Evolutionary conservation across 306 rosid genomes (phyloP).

Genomic region (Corylus heterophylla): DNA sequence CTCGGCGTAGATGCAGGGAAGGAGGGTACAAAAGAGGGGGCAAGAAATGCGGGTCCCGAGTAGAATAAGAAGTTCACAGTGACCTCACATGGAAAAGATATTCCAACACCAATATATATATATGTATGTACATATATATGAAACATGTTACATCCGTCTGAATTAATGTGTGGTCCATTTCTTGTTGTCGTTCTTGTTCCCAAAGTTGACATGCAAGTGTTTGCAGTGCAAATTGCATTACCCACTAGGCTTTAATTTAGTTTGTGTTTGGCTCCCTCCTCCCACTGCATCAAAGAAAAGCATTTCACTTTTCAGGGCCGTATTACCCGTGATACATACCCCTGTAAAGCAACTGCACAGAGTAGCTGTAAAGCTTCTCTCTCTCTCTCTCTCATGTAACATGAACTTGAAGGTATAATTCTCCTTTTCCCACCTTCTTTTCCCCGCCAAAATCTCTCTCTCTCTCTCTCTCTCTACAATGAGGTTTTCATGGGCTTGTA

Average conservation of each 20-base stretch:
- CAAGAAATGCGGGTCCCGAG: constrained; percentile 29
- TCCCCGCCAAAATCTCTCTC: constrained; percentile 6
- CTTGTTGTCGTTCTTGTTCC: not conserved
- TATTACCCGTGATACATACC: constrained; percentile 23
- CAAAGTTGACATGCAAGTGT: constrained; percentile 27
- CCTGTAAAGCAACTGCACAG: constrained; percentile 21
- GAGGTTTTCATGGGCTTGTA: not conserved
- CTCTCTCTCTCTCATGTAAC: not conserved
- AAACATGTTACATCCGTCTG: not conserved
- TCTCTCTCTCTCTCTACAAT: not conserved
- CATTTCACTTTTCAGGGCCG: constrained; percentile 11
- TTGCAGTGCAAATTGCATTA: no score
- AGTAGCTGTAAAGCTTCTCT: constrained; percentile 47
- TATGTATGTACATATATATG: no score
- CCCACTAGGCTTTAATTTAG: not conserved
- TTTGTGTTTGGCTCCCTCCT: constrained; percentile 1
- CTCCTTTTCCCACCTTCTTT: not conserved
- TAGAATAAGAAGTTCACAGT: not conserved
- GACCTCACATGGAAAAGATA: not conserved
- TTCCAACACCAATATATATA: not conserved
- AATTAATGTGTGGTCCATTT: constrained; percentile 25
- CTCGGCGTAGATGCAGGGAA: constrained; percentile 40
- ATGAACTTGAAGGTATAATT: not conserved
- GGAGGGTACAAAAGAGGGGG: not conserved
- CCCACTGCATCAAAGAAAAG: constrained; percentile 30